These are phyloP conservation scores for Microcos paniculata DNA, from an alignment of 345 rosid genomes.

Conservation along the genomic window DNA sequence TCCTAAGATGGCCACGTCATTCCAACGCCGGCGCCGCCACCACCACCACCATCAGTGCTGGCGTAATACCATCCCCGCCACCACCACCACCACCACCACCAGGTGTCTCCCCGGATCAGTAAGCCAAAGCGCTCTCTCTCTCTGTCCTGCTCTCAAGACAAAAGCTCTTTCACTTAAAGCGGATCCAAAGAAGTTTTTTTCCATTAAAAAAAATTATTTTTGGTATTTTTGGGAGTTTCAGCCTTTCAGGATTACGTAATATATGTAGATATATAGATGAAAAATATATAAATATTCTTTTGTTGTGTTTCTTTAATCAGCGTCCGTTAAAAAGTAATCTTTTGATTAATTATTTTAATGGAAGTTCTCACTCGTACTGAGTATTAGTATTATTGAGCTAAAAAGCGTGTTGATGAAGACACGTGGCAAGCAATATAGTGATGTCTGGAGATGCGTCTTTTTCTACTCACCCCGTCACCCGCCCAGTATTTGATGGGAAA, in stretches of 20 bases:
- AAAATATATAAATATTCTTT: background rate
- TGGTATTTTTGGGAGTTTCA: background rate
- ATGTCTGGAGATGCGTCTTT: conserved; percentile 4
- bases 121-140: conserved; percentile 11
- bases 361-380: background rate
- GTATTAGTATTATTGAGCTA: background rate
- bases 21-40: conserved; percentile 10
- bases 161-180: conserved; percentile 35
- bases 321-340: background rate
- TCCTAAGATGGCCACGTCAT: conserved; percentile 2
- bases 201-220: background rate
- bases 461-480: background rate
- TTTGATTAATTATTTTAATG: background rate
- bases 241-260: background rate
- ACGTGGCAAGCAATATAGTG: background rate
- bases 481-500: background rate
- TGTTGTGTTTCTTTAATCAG: background rate
- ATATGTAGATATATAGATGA: background rate
- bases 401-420: background rate
- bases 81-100: conserved; percentile 15
- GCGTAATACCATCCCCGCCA: conserved; percentile 6
- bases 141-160: background rate
- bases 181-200: conserved; percentile 37
- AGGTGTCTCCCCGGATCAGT: conserved; percentile 6
- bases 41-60: conserved; percentile 11